These are phyloP conservation scores for Cadophora luteo-olivacea DNA, from an alignment of 2,329 filamentous ascomycete genomes.

Conservation along the genomic window DNA sequence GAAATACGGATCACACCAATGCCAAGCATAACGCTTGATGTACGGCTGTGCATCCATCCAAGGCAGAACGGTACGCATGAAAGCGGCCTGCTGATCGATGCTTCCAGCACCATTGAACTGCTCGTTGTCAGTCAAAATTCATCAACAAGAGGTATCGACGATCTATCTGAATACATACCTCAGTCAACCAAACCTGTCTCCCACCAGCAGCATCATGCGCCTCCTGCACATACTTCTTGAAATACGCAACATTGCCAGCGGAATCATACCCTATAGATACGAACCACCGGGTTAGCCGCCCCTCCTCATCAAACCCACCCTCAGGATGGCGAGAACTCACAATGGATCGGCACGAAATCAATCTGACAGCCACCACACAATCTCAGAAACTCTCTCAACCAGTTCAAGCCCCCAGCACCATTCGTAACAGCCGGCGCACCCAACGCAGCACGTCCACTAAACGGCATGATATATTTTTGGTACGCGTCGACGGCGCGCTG, in stretches of 20 bases:
- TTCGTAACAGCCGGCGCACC: conserved; percentile 53
- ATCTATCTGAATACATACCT: too few species aligned
- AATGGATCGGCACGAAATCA: conserved; percentile 53
- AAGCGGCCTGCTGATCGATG: background rate
- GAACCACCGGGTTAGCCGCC: too few species aligned
- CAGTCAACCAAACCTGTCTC: conserved; percentile 31
- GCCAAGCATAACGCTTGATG: conserved; percentile 12
- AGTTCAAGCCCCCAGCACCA: conserved; percentile 48
- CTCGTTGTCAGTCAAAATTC: background rate
- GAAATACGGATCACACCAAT: conserved; percentile 11
- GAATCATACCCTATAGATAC: conserved; percentile 31
- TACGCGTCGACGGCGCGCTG: conserved; percentile 46
- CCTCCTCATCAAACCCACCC: too few species aligned
- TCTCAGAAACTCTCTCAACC: conserved; percentile 48
- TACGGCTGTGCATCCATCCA: conserved; percentile 11
- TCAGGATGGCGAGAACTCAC: conserved; percentile 22
- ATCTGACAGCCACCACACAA: conserved; percentile 46
- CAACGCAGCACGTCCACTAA: conserved; percentile 48
- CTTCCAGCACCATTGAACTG: conserved; percentile 16
- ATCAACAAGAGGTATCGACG: too few species aligned
- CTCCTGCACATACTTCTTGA: conserved; percentile 50
- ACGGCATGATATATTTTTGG: conserved; percentile 50
- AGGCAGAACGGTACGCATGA: conserved; percentile 8
- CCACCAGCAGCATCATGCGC: conserved; percentile 30
- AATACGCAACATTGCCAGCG: conserved; percentile 45